Evolutionary conservation across 345 rosid species (phyloP).

Genomic region (Citropsis articulata): DNA sequence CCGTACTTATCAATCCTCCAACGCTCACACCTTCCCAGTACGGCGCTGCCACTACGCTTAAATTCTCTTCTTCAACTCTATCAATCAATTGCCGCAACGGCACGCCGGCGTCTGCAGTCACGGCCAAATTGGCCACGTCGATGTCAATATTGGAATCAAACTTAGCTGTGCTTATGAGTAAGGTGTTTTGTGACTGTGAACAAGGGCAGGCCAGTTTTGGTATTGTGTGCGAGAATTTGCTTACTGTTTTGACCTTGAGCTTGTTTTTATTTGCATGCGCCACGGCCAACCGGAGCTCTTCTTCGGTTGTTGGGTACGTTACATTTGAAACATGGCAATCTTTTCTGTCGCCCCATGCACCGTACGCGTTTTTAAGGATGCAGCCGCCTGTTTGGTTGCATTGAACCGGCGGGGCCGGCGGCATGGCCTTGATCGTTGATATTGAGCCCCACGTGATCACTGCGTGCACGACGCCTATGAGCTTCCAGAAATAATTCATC

Average conservation of each 20-base stretch:
- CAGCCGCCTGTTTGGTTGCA: constrained; percentile 51
- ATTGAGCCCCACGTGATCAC: background rate
- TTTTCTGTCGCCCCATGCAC: constrained; percentile 69
- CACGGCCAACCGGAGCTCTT: constrained; percentile 57
- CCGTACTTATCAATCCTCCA: constrained; percentile 80
- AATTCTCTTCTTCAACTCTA: constrained; percentile 56
- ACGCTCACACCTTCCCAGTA: constrained; percentile 95
- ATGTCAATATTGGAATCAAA: constrained; percentile 45
- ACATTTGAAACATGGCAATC: constrained; percentile 49
- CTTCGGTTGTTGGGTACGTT: constrained; percentile 64
- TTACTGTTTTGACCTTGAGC: constrained; percentile 67
- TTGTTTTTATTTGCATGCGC: constrained; percentile 50
- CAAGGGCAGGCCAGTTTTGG: constrained; percentile 83
- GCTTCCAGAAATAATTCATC: constrained; percentile 2
- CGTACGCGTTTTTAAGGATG: constrained; percentile 66
- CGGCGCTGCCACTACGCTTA: constrained; percentile 71
- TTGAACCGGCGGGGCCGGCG: constrained; percentile 51
- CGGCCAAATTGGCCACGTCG: constrained; percentile 43
- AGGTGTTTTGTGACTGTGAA: constrained; percentile 16
- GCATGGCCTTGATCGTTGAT: constrained; percentile 34
- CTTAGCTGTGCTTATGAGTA: constrained; percentile 66
- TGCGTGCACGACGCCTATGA: background rate
- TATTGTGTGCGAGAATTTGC: constrained; percentile 74
- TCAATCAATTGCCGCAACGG: constrained; percentile 60
- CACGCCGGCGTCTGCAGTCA: constrained; percentile 72